These are phyloP conservation scores for Cercospora sojina DNA, from an alignment of 2,329 filamentous ascomycete species.

Conservation along the genomic window DNA sequence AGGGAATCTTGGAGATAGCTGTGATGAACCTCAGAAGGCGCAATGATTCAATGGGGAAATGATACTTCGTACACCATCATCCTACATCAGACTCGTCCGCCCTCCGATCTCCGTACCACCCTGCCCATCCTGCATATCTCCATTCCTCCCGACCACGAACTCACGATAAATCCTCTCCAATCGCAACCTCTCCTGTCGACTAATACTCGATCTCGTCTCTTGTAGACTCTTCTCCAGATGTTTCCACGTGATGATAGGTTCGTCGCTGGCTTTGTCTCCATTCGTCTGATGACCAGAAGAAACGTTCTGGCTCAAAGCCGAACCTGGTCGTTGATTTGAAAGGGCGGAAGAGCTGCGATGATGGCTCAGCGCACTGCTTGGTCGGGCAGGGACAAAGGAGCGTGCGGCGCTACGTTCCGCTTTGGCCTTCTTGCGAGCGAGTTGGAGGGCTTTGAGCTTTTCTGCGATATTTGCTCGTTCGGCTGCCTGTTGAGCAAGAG, in stretches of 20 bases:
- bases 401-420: slow-evolving; percentile 45
- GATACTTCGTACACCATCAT: not conserved
- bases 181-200: slow-evolving; percentile 69
- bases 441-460: slow-evolving; percentile 79
- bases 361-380: slow-evolving; percentile 9
- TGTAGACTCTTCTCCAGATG: slow-evolving; percentile 77
- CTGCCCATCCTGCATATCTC: slow-evolving; percentile 92
- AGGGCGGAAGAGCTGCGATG: slow-evolving; percentile 4
- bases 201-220: slow-evolving; percentile 79
- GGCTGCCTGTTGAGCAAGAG: slow-evolving; percentile 55
- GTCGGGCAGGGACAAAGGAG: slow-evolving; percentile 20
- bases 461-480: slow-evolving; percentile 75
- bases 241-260: slow-evolving; percentile 80
- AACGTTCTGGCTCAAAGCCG: not conserved
- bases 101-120: slow-evolving; percentile 90
- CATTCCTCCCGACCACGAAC: slow-evolving; percentile 88
- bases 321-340: not conserved
- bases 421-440: slow-evolving; percentile 64
- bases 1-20: not conserved
- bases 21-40: not conserved
- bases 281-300: slow-evolving; percentile 6
- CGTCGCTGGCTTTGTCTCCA: slow-evolving; percentile 36
- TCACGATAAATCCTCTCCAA: slow-evolving; percentile 83
- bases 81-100: slow-evolving; percentile 84
- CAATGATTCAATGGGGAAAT: not conserved